A percentile compares a stretch with the other conserved stretches of the same genome.
Evolutionary conservation across 306 rosid species (phyloP).

Genomic region (Lotus japonicus): DNA sequence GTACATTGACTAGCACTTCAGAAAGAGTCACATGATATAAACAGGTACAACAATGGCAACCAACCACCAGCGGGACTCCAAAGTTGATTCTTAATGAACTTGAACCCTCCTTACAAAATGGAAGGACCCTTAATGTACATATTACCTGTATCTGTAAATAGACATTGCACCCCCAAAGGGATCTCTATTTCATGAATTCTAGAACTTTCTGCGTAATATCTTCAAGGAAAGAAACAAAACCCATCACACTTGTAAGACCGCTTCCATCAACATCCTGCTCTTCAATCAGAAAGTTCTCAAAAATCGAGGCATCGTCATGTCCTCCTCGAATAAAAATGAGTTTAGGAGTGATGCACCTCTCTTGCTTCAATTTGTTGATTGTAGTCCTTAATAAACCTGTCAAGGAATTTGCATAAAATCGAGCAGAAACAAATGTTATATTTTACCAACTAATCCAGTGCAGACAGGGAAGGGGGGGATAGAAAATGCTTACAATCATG

Average conservation of each 20-base stretch:
- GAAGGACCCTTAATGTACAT: conserved; percentile 18
- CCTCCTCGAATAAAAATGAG: conserved; percentile 84
- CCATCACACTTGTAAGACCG: conserved; percentile 76
- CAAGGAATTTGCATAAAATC: conserved; percentile 12
- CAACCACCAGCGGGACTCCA: too few species aligned
- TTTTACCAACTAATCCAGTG: not conserved
- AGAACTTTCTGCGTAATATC: conserved; percentile 62
- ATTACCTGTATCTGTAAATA: conserved; percentile 14
- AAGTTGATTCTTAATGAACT: too few species aligned
- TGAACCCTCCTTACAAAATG: conserved; percentile 23
- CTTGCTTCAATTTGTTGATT: conserved; percentile 76
- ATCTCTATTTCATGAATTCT: conserved; percentile 62
- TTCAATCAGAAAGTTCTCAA: conserved; percentile 88
- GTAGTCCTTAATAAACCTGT: conserved; percentile 77
- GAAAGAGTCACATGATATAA: conserved; percentile 10
- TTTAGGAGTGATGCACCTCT: conserved; percentile 90
- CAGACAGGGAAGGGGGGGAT: not conserved
- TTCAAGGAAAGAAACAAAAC: conserved; percentile 75
- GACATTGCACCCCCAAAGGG: conserved; percentile 20
- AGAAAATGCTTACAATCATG: conserved; percentile 70
- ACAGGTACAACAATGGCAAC: conserved; percentile 14
- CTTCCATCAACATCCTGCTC: conserved; percentile 95
- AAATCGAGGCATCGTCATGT: conserved; percentile 77
- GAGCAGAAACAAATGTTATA: conserved; percentile 9
- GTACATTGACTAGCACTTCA: conserved; percentile 26